Base-by-base conservation (phyloP, 176 grass and related monocot species). In the Avena atlantica region DNA sequence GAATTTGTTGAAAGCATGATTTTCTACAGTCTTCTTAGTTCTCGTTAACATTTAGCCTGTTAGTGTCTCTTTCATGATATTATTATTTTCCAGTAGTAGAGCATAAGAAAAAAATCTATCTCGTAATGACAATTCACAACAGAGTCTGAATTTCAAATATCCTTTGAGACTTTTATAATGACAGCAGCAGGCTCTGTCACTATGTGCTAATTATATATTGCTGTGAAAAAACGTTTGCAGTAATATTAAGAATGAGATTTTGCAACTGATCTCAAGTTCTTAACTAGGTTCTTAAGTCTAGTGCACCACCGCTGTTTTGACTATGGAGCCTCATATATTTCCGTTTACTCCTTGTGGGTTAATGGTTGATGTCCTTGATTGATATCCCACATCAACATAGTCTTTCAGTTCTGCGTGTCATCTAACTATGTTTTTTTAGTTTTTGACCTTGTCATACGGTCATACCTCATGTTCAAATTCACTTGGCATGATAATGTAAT, bases 1-100 rank as follows among this genome's bases (percentile, higher is more conserved):
- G 1, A 65, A 80, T 80, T 80, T 65, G 40, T 29, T 65, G 8
- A 65, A 81, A 65, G 78, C 23, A 81, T 81, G 15, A 64, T 5
- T 81, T 29, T 81, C 15, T 51, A 20, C 44, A 66, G 79, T 81
- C 49, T 66, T 3, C 23, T 81, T 31, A 31, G 49, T 81, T 66
- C 5, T 81, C 2, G 3, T 31, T 31, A 67, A 81, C 60, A 63
- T 64, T 64, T 63, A 80, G 40, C 57, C 24, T 80, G 8, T 27
- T 9, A 47, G n/a, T 23, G 7, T 60, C 58, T 64, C n/a, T 17
- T 63, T 47, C 58, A 48, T 24, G 37, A 44, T 48, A 66, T 51
- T 16, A 66, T 50, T 16, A 31, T 66, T 51, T 66, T 51, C 79
- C 61, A 51, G 60, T 29, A 34, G 24, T 81, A 81, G 44, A 81